Base-by-base conservation (phyloP, 1,139 yeast species). In the Candida smagusa region DNA sequence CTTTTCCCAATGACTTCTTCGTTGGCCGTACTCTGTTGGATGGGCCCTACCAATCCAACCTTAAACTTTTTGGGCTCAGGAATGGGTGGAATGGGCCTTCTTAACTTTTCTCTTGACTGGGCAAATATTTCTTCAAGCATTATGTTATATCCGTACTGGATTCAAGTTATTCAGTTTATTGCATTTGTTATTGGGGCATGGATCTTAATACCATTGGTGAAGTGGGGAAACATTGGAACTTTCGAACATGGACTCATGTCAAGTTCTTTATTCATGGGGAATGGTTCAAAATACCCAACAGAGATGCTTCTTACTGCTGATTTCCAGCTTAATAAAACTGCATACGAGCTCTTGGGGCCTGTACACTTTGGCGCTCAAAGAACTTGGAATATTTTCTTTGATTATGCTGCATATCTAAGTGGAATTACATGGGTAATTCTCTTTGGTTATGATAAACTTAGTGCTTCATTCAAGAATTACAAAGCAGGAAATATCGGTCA, bases 361-460 rank as follows among this genome's bases (percentile, higher is more conserved):
- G 52, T 50, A 4, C 46, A 44, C 27, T 40, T 61, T 35, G 77
- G 78, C 0, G 64, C 74, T 4, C 78, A 72, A 48, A 55, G 75
- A 38, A 67, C 71, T 2, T 70, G 77, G 73, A 70, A 70, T 44
- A 70, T 71, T 50, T 72, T 74, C 42, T 74, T 73, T 43, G 79
- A 73, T 45, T 74, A 70, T 43, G 79, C 77, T 2, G 74, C 78
- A 0, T 74, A 73, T 45, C 47, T 68, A 1, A 68, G 75, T 49
- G 77, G 78, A 0, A 50, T 72, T 6, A 58, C 63, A 1, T 73
- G 78, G 78, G 65, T 74, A 21, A 44, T 65, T 24, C 41, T 68
- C 32, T 68, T 61, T 54, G 67, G 74, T 8, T 61, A 54, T 51
- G 68, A 57, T 1, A 70, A 51, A 9, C 41, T 54, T 31, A 40